phyloP scores from a whole-genome alignment of 305 asterid species.

The Fraxinus paxiana region DNA sequence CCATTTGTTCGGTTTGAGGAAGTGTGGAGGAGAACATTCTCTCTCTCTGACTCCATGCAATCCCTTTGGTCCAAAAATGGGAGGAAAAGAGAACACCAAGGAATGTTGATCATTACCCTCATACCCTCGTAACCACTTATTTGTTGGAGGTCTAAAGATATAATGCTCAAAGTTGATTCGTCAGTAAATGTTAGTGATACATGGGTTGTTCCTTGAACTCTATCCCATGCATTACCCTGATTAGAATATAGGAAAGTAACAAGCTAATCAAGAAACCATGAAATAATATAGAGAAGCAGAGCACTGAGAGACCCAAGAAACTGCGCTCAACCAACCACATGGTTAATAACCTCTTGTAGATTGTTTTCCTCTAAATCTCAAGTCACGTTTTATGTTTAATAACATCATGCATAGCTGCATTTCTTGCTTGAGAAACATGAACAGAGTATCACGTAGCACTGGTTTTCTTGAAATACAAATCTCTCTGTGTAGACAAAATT shows the following conservation, averaged over 20 bases:
- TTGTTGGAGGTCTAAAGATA: background rate
- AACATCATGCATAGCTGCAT: background rate
- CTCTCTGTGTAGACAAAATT: background rate
- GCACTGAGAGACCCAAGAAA: background rate
- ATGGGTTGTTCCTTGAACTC: background rate
- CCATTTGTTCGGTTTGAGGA: constrained; percentile 10
- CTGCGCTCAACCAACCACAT: background rate
- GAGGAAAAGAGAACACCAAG: background rate
- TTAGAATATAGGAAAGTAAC: background rate
- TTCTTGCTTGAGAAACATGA: background rate
- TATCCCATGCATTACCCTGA: background rate
- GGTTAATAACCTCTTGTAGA: background rate
- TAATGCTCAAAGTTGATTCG: background rate
- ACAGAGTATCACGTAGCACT: background rate
- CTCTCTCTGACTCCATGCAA: background rate
- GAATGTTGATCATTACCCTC: background rate
- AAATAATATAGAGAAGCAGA: background rate
- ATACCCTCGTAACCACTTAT: background rate
- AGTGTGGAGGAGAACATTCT: background rate
- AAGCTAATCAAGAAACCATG: constrained; percentile 1
- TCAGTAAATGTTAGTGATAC: background rate
- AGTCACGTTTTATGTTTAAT: background rate
- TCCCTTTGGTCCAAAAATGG: constrained; percentile 6
- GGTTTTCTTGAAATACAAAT: background rate
- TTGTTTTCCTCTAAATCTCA: background rate